Conservation (phyloP, 2,329 filamentous ascomycete species). For the Nothopassalora personata region DNA sequence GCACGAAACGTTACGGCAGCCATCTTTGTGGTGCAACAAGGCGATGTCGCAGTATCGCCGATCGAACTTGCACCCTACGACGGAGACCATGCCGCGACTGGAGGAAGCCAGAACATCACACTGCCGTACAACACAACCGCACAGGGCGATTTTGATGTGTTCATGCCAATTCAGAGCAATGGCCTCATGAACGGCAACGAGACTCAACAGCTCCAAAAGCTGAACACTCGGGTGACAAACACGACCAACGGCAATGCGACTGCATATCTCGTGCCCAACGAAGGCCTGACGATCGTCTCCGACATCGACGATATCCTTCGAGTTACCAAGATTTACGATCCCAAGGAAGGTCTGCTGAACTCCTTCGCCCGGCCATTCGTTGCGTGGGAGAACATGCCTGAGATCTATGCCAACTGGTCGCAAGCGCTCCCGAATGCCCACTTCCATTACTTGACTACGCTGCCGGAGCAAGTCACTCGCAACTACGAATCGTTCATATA, state of each 20-base stretch:
- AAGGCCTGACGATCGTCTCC: conserved; percentile 66
- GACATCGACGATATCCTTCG: conserved; percentile 78
- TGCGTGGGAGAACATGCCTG: conserved; percentile 73
- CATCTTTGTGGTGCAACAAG: conserved; percentile 72
- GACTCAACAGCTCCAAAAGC: conserved; percentile 59
- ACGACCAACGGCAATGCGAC: conserved; percentile 65
- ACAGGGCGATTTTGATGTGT: conserved; percentile 68
- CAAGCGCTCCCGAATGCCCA: conserved; percentile 61
- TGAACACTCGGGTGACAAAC: conserved; percentile 63
- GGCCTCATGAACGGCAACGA: conserved; percentile 59
- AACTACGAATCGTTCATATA: conserved; percentile 79
- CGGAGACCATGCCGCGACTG: conserved; percentile 38
- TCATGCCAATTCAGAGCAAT: conserved; percentile 58
- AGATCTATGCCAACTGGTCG: conserved; percentile 72
- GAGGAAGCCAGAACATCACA: conserved; percentile 54
- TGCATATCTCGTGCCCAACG: conserved; percentile 66
- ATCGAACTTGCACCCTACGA: conserved; percentile 57
- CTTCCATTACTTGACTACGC: conserved; percentile 78
- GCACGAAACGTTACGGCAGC: conserved; percentile 67
- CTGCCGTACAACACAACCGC: conserved; percentile 61
- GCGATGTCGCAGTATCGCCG: conserved; percentile 53
- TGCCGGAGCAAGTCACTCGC: conserved; percentile 69
- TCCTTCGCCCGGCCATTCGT: conserved; percentile 67
- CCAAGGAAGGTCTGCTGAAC: conserved; percentile 68
- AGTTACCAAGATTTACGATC: conserved; percentile 75